Percentiles rank a stretch among this genome's conserved stretches.
phyloP scores from a whole-genome alignment of 2,329 filamentous ascomycete genomes.

The Decorospora gaudefroyi region DNA sequence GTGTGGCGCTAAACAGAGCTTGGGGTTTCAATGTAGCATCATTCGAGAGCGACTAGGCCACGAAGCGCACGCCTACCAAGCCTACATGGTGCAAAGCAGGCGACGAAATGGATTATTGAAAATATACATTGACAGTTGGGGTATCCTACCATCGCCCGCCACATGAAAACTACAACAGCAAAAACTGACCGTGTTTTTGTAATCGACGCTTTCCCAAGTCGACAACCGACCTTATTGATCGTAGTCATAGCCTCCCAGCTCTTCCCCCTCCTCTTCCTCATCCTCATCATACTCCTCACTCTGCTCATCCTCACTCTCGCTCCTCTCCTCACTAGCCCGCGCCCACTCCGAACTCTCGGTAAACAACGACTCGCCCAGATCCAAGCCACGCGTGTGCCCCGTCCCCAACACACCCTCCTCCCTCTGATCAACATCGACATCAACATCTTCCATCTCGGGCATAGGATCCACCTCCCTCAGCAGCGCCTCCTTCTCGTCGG shows the following conservation, averaged over 20 bases:
- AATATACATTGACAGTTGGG: too few species aligned
- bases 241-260: constrained; percentile 28
- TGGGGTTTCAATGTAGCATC: too few species aligned
- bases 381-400: constrained; percentile 30
- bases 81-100: too few species aligned
- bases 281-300: constrained; percentile 48
- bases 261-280: constrained; percentile 44
- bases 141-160: too few species aligned
- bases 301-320: constrained; percentile 31
- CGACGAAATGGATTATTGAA: too few species aligned
- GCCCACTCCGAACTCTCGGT: constrained; percentile 47
- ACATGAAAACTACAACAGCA: too few species aligned
- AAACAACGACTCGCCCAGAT: constrained; percentile 36
- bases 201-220: too few species aligned
- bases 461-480: constrained; percentile 42
- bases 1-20: too few species aligned
- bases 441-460: constrained; percentile 32
- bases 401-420: constrained; percentile 17
- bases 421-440: neutral
- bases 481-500: constrained; percentile 20
- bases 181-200: too few species aligned
- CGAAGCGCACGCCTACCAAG: too few species aligned
- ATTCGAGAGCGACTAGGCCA: too few species aligned
- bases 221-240: constrained; percentile 24
- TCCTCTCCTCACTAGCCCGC: constrained; percentile 35